Evolutionary conservation across 148 eudicot species (phyloP), one percentile per base, ranked within the genome.

Genomic region (Silene uniflora): DNA sequence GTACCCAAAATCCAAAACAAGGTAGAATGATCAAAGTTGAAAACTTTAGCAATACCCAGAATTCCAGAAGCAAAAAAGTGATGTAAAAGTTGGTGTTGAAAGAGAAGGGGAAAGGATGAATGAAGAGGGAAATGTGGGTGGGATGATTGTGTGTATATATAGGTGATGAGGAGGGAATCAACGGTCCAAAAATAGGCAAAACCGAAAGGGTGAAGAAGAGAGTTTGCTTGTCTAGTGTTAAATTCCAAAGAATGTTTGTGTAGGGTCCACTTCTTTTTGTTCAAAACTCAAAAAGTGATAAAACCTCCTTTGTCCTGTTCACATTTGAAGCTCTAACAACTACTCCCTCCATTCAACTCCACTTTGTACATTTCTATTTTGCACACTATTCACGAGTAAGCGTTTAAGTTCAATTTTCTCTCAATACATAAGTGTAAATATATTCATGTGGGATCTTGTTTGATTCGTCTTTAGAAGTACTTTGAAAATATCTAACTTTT

Each of bases 171-270:
- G 62, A 74, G 73, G 66, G 29, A 70, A 60, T 72, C 68, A 82
- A 10, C 65, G 64, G 84, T 59, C 81, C 69, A 84, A 80, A 73
- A 77, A 73, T 55, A 74, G 3, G 72, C 52, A 74, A 19, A 77
- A 73, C 87, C 89, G 90, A 84, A 87, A 87, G 76, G 3, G 35
- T 27, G 6, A 17, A 32, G 9, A 2, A 5, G 44, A 0, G 59
- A 47, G 77, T 73, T 83, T 85, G 85, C 86, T 86, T 89, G 96
- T 87, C 86, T 80, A 73, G 68, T 81, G 81, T 77, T 47, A 86
- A 86, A 87, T 89, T 86, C 96, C 84, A 83, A 81, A 63, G 52
- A 7, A 39, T 60, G 80, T 64, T 75, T 6, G 44, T 39, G 44
- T 39, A 39, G 44, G 83, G 85, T 61, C 19, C 74, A 32, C 8